These are phyloP conservation scores for Dendrobium chrysotoxum DNA, from an alignment of 106 monocot species.

Conservation along the genomic window DNA sequence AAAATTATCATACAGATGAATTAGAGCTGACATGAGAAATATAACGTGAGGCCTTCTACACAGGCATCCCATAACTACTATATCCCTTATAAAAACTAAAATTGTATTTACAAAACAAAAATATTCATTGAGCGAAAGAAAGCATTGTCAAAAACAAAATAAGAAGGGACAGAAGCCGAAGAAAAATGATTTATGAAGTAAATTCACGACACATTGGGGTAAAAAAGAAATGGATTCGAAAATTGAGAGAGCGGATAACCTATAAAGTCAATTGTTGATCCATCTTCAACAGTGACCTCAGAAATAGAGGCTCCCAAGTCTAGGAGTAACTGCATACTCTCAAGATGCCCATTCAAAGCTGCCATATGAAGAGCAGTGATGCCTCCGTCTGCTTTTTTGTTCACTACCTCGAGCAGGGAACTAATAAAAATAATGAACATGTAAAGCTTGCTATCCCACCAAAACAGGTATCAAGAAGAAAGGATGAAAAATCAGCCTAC, in stretches of 20 bases:
- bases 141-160: neutral
- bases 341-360: slow-evolving; percentile 78
- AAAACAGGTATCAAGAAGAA: slow-evolving; percentile 12
- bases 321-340: slow-evolving; percentile 72
- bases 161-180: neutral
- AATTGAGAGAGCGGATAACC: slow-evolving; percentile 24
- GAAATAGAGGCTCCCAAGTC: slow-evolving; percentile 83
- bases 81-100: neutral
- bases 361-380: slow-evolving; percentile 98
- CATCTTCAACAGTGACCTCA: slow-evolving; percentile 77
- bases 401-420: slow-evolving; percentile 50
- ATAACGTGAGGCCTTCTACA: neutral
- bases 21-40: neutral
- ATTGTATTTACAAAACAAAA: neutral
- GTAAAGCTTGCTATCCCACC: neutral
- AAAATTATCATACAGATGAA: neutral
- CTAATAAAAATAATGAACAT: slow-evolving; percentile 31
- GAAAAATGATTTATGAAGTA: neutral
- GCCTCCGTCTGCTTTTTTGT: slow-evolving; percentile 86
- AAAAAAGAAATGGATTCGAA: neutral
- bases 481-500: slow-evolving; percentile 22
- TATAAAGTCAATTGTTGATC: slow-evolving; percentile 84
- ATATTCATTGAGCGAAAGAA: neutral
- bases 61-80: neutral
- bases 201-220: neutral